Evolutionary conservation across 2,329 filamentous ascomycete genomes (phyloP), one percentile per base, ranked within the genome.

Genomic region (Xylaria digitata): DNA sequence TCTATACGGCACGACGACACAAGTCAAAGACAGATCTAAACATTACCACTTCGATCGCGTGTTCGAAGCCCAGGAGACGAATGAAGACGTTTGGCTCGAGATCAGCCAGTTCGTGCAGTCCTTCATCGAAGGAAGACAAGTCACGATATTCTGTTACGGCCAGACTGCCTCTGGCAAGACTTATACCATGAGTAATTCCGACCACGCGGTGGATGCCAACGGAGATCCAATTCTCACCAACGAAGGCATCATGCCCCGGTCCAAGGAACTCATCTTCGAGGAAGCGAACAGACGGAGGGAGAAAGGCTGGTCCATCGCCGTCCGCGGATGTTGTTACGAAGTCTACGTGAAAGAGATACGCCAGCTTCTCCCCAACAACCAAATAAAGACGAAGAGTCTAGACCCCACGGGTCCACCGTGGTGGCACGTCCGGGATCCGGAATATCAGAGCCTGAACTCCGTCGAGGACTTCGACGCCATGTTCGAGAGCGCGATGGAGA

Each of bases 91-190:
- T 0, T 99, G 98, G 77, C 92, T 91, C 46, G 96, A 98, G 75
- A 97, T 98, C 74, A 94, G 92, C 48, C 94, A 98, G 76, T 86
- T 98, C n/a, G 93, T 98, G 1, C 94, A 98, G 79, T 96, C 92
- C 70, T 95, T 95, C 0, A 83, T 98, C 13, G 94, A 98, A 74
- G 96, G 96, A 0, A 97, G 97, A 82, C 98, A 97, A 73, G 95
- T 97, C 54, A 97, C 94, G 79, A 97, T 99, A 69, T 97, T 99
- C 81, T 97, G 94, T 76, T 98, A 98, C 76, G 96, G 96, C 37
- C 96, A 98, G 80, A 98, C 96, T 0, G 96, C 95, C 5, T 95
- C 94, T 13, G 96, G 95, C 63, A 99, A 99, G 84, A 98, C 96
- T 0, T 92, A 91, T 76, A 98, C 96, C 3, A 99, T 98, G 96